Evolutionary conservation across 2,329 filamentous ascomycete species (phyloP).

Genomic region (Trichophyton mentagrophytes): DNA sequence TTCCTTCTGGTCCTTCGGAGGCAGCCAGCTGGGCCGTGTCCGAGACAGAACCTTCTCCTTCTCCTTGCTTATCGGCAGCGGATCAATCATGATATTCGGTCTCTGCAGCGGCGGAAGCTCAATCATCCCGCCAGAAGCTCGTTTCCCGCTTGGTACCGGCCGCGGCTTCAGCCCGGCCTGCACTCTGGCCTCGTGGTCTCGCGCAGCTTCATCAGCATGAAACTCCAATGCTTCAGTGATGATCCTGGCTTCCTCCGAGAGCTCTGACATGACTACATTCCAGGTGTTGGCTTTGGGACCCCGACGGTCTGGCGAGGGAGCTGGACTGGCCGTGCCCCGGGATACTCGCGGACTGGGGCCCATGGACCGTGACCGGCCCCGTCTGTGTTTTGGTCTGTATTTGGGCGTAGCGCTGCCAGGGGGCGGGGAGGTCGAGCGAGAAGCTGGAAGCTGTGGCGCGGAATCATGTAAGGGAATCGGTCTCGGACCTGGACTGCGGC

Average conservation of each 20-base stretch:
- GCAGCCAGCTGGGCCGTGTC: constrained; percentile 56
- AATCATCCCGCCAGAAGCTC: constrained; percentile 26
- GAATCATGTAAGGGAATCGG: constrained; percentile 34
- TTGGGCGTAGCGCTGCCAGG: background rate
- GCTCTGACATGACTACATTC: constrained; percentile 43
- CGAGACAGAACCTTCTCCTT: constrained; percentile 52
- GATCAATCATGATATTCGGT: constrained; percentile 52
- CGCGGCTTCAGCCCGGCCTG: constrained; percentile 33
- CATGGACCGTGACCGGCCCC: constrained; percentile 26
- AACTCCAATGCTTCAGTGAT: constrained; percentile 48
- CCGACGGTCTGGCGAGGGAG: constrained; percentile 21
- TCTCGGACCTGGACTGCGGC: constrained; percentile 26
- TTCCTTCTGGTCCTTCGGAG: constrained; percentile 66
- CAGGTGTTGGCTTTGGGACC: constrained; percentile 44
- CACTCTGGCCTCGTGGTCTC: constrained; percentile 34
- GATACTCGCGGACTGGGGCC: constrained; percentile 14
- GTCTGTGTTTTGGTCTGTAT: constrained; percentile 17
- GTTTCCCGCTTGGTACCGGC: constrained; percentile 24
- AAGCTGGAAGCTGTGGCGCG: constrained; percentile 18
- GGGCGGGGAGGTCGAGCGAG: constrained; percentile 17
- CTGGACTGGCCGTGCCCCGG: background rate
- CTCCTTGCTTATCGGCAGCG: constrained; percentile 53
- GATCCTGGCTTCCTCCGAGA: constrained; percentile 48
- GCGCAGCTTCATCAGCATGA: constrained; percentile 40
- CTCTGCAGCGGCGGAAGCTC: constrained; percentile 50